These are phyloP conservation scores for Monosporascus cannonballus DNA, from an alignment of 2,329 filamentous ascomycete species.

Conservation along the genomic window DNA sequence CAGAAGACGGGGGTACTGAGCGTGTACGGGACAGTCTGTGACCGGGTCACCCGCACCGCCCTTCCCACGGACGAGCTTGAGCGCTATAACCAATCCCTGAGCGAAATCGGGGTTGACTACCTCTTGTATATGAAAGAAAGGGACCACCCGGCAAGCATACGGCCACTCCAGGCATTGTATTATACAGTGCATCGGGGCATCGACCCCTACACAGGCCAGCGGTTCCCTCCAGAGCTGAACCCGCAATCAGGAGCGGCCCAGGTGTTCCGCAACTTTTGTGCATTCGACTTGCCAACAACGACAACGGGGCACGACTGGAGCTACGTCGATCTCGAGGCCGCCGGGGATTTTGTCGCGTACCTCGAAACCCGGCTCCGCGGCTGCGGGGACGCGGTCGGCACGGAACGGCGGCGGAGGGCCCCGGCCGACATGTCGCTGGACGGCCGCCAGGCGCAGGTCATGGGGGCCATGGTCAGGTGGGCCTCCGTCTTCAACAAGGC, in stretches of 20 bases:
- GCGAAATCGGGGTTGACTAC: neutral
- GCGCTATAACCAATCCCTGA: rapidly evolving
- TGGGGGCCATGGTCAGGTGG: neutral
- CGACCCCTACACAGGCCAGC: neutral
- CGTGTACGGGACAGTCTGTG: neutral
- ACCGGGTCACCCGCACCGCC: neutral
- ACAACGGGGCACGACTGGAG: neutral
- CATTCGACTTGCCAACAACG: neutral
- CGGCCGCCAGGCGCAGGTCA: too few relatives aligned
- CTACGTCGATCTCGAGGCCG: neutral
- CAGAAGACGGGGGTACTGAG: neutral
- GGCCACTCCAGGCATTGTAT: neutral
- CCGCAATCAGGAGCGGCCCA: too few relatives aligned
- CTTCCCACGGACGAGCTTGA: too few relatives aligned
- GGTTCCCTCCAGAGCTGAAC: neutral
- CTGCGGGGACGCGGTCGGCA: neutral
- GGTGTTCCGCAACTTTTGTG: too few relatives aligned
- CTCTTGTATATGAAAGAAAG: neutral
- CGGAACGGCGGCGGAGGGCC: neutral
- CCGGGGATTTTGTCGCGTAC: neutral
- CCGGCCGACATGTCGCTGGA: neutral
- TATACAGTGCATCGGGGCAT: neutral
- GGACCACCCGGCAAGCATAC: neutral
- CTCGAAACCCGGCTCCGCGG: neutral
- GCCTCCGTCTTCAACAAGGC: neutral